These are phyloP conservation scores for Neoboletus magnificus DNA, from an alignment of 768 basidiomycete species.

Conservation along the genomic window DNA sequence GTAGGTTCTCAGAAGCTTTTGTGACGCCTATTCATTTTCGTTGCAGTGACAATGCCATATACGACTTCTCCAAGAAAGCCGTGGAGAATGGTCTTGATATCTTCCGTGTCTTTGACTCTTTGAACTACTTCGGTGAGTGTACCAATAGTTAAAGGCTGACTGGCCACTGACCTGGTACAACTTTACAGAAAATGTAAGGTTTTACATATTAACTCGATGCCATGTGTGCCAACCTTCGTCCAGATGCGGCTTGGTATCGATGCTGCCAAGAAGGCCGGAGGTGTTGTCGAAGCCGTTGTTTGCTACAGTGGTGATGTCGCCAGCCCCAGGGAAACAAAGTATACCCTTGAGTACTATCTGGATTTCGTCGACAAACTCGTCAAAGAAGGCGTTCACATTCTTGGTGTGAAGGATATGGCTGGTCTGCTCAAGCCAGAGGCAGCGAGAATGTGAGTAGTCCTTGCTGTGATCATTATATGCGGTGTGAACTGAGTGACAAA, in stretches of 20 bases:
- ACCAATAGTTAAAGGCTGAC: background rate
- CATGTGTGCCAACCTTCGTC: slow-evolving; percentile 14
- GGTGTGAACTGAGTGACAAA: slow-evolving; percentile 4
- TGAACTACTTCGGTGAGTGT: slow-evolving; percentile 92
- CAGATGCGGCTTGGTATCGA: slow-evolving; percentile 98
- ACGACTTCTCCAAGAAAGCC: slow-evolving; percentile 99
- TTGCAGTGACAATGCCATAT: slow-evolving; percentile 91
- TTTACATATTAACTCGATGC: background rate
- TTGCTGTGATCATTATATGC: background rate
- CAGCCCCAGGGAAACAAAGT: slow-evolving; percentile 91
- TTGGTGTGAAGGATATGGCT: slow-evolving; percentile 99
- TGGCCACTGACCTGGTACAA: slow-evolving; percentile 1
- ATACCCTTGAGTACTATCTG: slow-evolving; percentile 96
- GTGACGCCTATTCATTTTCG: slow-evolving; percentile 5
- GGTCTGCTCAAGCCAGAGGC: slow-evolving; percentile 94
- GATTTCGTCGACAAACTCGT: slow-evolving; percentile 94
- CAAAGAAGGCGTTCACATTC: slow-evolving; percentile 90
- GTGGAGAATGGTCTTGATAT: slow-evolving; percentile 99
- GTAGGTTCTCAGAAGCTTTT: slow-evolving; percentile 41
- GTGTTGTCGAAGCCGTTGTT: slow-evolving; percentile 95
- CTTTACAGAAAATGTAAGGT: slow-evolving; percentile 63
- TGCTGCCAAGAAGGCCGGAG: slow-evolving; percentile 98
- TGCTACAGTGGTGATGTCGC: slow-evolving; percentile 99
- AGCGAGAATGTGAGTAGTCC: slow-evolving; percentile 69
- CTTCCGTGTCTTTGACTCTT: slow-evolving; percentile 98